Evolutionary conservation across 2,329 filamentous ascomycete genomes (phyloP).

Genomic region (Diplodia intermedia): DNA sequence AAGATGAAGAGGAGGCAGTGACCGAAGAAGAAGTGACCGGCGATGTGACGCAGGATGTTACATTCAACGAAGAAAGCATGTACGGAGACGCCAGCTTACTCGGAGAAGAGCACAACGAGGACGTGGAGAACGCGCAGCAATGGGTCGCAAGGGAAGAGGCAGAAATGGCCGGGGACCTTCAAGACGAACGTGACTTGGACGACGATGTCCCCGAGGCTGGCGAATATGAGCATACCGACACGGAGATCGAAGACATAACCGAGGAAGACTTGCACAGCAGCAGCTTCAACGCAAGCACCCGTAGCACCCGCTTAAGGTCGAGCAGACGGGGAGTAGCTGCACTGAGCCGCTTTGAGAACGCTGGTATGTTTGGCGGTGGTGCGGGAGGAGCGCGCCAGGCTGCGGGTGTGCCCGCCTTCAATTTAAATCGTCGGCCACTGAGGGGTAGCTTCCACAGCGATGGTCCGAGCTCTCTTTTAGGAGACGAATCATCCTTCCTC

Average conservation of each 20-base stretch:
- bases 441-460: conserved; percentile 30
- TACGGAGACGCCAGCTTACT: conserved; percentile 56
- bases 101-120: conserved; percentile 38
- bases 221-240: conserved; percentile 62
- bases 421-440: conserved; percentile 17
- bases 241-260: conserved; percentile 52
- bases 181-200: conserved; percentile 57
- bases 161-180: conserved; percentile 54
- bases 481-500: conserved; percentile 26
- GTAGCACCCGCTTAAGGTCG: conserved; percentile 8
- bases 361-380: conserved; percentile 12
- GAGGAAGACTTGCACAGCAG: conserved; percentile 35
- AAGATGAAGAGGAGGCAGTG: conserved; percentile 61
- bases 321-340: conserved; percentile 10
- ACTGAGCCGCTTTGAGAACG: neutral
- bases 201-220: conserved; percentile 60
- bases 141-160: conserved; percentile 55
- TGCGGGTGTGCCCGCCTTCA: conserved; percentile 23
- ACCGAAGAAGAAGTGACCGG: conserved; percentile 12
- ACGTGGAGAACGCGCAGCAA: conserved; percentile 40
- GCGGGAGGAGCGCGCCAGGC: conserved; percentile 20
- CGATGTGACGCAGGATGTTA: conserved; percentile 53
- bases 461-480: conserved; percentile 28
- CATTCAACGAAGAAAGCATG: conserved; percentile 56
- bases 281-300: neutral